These are phyloP conservation scores for Kazachstania bromeliacearum DNA, from an alignment of 805 yeast species.

Conservation along the genomic window DNA sequence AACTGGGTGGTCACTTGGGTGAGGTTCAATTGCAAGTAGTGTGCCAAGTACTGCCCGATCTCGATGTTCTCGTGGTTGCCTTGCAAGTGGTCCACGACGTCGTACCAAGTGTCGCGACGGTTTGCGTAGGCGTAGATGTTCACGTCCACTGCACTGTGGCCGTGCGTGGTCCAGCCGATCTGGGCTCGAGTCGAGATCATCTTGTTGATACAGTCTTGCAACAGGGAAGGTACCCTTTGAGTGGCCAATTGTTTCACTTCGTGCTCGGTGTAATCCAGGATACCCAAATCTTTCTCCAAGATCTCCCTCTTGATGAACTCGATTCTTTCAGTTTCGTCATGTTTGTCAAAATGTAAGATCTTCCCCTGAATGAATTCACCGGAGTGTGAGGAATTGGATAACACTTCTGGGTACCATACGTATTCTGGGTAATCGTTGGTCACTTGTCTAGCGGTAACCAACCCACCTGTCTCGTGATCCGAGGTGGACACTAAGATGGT, in stretches of 20 bases:
- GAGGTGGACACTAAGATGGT: constrained; percentile 75
- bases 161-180: constrained; percentile 95
- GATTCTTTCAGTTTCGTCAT: constrained; percentile 20
- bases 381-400: constrained; percentile 61
- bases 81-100: constrained; percentile 39
- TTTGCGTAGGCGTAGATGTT: constrained; percentile 78
- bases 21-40: constrained; percentile 40
- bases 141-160: constrained; percentile 93
- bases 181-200: constrained; percentile 76
- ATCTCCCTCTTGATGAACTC: constrained; percentile 44
- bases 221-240: constrained; percentile 20
- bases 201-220: constrained; percentile 46
- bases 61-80: constrained; percentile 88
- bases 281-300: constrained; percentile 57
- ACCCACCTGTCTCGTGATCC: constrained; percentile 95
- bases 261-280: constrained; percentile 42
- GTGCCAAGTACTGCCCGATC: constrained; percentile 64
- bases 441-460: constrained; percentile 77
- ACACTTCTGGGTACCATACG: constrained; percentile 74
- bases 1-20: constrained; percentile 40
- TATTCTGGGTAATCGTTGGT: constrained; percentile 68
- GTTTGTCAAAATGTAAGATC: constrained; percentile 31
- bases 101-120: constrained; percentile 34
- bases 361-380: constrained; percentile 57
- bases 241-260: constrained; percentile 40